A percentile compares a stretch with the other conserved stretches of the same genome.
phyloP scores from a whole-genome alignment of 768 basidiomycete genomes.

The Agrocybe chaxingu region DNA sequence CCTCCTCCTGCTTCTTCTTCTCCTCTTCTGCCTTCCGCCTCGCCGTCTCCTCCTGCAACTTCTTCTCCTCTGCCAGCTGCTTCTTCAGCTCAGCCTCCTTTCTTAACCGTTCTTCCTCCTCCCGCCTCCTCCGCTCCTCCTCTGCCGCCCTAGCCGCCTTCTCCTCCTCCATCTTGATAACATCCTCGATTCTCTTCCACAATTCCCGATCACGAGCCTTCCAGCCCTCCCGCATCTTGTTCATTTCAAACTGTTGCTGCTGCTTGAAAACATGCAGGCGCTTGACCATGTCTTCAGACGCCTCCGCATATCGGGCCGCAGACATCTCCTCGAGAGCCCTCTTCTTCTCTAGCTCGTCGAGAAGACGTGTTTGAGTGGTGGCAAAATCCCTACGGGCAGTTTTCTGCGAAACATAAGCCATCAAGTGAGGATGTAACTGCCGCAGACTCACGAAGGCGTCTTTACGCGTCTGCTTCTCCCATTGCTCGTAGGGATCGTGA shows the following conservation, averaged over 20 bases:
- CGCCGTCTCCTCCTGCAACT: constrained; percentile 46
- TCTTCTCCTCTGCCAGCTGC: constrained; percentile 38
- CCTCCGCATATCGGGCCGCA: constrained; percentile 40
- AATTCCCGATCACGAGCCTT: constrained; percentile 50
- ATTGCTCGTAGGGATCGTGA: constrained; percentile 57
- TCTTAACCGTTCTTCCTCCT: constrained; percentile 45
- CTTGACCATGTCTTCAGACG: constrained; percentile 45
- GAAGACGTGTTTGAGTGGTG: constrained; percentile 27
- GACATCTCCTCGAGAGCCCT: constrained; percentile 30
- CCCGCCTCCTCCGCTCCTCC: constrained; percentile 49
- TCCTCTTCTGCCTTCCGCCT: constrained; percentile 40
- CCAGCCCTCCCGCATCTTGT: constrained; percentile 41
- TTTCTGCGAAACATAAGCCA: constrained; percentile 24
- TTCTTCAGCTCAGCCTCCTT: constrained; percentile 44
- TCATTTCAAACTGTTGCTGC: constrained; percentile 44
- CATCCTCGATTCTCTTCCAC: constrained; percentile 58
- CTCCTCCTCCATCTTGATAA: constrained; percentile 63
- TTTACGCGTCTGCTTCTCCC: constrained; percentile 48
- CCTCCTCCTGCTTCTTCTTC: constrained; percentile 39
- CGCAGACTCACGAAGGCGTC: constrained; percentile 45
- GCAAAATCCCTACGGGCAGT: constrained; percentile 42
- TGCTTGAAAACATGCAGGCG: constrained; percentile 42
- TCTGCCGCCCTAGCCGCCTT: constrained; percentile 49
- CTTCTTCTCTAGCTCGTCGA: constrained; percentile 45
- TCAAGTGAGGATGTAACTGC: background rate